Conservation (phyloP, 192 early-diverging fungal genomes). For the Coemansia sp. region DNA sequence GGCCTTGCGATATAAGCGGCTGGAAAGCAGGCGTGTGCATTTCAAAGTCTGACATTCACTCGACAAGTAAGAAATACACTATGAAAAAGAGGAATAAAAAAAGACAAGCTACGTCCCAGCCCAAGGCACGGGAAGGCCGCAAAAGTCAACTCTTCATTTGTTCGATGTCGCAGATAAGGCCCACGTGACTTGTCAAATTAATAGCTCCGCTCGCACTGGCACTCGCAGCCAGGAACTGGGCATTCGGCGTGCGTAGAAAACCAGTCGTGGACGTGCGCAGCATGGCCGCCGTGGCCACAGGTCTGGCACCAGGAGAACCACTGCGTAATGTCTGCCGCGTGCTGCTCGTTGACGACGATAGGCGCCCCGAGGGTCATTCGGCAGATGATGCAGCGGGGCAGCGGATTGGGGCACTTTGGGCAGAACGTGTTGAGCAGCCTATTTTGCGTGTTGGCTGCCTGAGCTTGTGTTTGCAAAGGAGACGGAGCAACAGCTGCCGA, state of each 20-base stretch:
- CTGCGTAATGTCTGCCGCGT: slow-evolving; percentile 63
- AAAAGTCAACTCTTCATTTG: not conserved
- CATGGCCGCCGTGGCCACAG: slow-evolving; percentile 96
- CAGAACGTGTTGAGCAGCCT: slow-evolving; percentile 47
- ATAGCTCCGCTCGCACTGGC: slow-evolving; percentile 37
- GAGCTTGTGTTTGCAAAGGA: not conserved
- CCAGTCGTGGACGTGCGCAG: slow-evolving; percentile 88
- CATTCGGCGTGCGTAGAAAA: slow-evolving; percentile 83
- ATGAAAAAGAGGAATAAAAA: not conserved
- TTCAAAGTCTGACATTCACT: slow-evolving; percentile 11
- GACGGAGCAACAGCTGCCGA: not conserved
- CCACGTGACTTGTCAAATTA: slow-evolving; percentile 11
- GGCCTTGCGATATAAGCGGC: not conserved
- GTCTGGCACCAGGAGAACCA: slow-evolving; percentile 99
- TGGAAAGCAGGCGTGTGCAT: not conserved
- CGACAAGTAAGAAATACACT: not conserved
- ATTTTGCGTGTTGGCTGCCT: slow-evolving; percentile 17
- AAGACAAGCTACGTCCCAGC: not conserved
- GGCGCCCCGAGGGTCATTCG: slow-evolving; percentile 53
- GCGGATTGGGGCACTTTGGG: slow-evolving; percentile 32
- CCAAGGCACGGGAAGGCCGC: not conserved
- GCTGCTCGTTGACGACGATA: slow-evolving; percentile 6
- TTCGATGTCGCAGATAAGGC: not conserved
- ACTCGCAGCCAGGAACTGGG: slow-evolving; percentile 87
- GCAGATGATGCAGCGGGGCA: slow-evolving; percentile 57